phyloP scores from a whole-genome alignment of 1,284 basidiomycete species.

The Rhodotorula sp. region DNA sequence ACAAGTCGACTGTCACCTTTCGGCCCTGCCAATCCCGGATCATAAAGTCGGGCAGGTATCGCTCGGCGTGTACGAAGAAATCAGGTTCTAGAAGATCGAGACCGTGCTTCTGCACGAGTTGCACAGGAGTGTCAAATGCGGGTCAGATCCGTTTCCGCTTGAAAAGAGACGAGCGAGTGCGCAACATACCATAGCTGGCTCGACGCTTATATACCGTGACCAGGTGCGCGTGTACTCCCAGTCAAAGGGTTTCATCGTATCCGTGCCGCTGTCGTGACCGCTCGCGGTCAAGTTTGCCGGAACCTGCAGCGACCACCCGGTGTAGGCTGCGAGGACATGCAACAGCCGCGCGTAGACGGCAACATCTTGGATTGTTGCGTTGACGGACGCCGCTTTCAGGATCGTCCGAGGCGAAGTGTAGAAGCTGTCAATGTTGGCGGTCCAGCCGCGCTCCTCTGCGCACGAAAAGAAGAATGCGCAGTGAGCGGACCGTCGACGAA shows the following conservation, averaged over 20 bases:
- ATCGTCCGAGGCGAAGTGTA: constrained; percentile 6
- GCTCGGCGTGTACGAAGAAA: constrained; percentile 8
- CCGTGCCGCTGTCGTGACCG: not conserved
- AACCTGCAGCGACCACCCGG: not conserved
- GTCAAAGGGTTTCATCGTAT: not conserved
- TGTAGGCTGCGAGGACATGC: not conserved
- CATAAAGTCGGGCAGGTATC: not conserved
- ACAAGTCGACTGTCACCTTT: not conserved
- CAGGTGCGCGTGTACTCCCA: not conserved
- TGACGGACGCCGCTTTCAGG: not conserved
- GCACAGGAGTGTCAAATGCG: too few relatives aligned
- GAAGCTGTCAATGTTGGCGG: constrained; percentile 6
- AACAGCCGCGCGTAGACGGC: not conserved
- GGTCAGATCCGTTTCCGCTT: not conserved
- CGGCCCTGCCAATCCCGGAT: not conserved
- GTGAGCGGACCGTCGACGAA: not conserved
- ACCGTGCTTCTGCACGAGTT: not conserved
- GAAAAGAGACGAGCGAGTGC: too few relatives aligned
- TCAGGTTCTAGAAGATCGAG: constrained; percentile 14
- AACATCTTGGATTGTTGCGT: not conserved
- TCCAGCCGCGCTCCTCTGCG: constrained; percentile 16
- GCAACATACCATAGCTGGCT: constrained; percentile 6
- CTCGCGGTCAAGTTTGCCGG: not conserved
- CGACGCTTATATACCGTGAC: constrained; percentile 2
- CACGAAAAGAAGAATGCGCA: too few relatives aligned